Conservation (phyloP, 2,329 filamentous ascomycete genomes). For the Aspergillus pseudonomiae region DNA sequence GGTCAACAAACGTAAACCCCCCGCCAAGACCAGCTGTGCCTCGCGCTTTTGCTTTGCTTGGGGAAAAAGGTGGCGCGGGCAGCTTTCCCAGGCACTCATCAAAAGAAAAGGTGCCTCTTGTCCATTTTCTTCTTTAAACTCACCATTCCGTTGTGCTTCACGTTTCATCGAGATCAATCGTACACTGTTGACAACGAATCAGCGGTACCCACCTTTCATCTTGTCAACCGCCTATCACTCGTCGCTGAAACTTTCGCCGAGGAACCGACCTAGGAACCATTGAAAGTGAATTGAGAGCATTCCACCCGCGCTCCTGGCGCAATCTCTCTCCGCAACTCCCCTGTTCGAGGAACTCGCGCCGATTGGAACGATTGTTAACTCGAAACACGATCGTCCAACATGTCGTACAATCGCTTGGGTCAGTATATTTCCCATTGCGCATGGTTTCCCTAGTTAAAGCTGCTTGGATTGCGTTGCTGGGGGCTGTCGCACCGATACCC, state of each 20-base stretch:
- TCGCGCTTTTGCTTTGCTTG: neutral
- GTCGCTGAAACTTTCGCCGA: conserved; percentile 17
- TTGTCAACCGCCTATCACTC: conserved; percentile 9
- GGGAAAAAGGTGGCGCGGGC: neutral
- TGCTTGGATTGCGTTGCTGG: conserved; percentile 14
- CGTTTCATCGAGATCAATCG: neutral
- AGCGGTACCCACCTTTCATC: neutral
- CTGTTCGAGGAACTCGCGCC: conserved; percentile 23
- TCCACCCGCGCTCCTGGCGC: conserved; percentile 30
- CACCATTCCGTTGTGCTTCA: neutral
- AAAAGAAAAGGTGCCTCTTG: neutral
- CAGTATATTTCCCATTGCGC: conserved; percentile 45
- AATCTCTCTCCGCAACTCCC: conserved; percentile 29
- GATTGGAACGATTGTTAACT: conserved; percentile 25
- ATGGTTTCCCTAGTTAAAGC: neutral
- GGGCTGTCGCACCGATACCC: conserved; percentile 15
- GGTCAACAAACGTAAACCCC: conserved; percentile 13
- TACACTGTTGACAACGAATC: neutral
- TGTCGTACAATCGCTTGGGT: conserved; percentile 75
- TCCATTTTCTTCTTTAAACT: neutral
- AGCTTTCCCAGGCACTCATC: conserved; percentile 1
- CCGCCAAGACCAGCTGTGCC: conserved; percentile 1
- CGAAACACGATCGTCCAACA: conserved; percentile 26
- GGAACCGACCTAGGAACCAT: conserved; percentile 14
- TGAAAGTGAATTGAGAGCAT: conserved; percentile 18